These are phyloP conservation scores for Polygonum aviculare DNA, from an alignment of 148 eudicot genomes.

Conservation along the genomic window DNA sequence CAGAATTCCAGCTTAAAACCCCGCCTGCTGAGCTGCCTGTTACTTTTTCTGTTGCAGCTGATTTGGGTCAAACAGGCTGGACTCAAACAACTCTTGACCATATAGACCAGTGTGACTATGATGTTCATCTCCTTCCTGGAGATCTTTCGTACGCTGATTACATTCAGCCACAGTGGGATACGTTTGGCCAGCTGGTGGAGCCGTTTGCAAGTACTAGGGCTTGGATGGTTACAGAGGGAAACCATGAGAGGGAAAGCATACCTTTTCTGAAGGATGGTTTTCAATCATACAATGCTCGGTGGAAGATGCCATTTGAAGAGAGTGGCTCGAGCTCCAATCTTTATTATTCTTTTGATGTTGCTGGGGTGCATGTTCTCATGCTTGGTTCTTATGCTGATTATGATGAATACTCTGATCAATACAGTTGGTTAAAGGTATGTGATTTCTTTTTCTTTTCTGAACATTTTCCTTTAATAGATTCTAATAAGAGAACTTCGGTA, in stretches of 20 bases:
- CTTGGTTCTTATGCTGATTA: conserved; percentile 89
- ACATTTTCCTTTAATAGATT: too few relatives aligned
- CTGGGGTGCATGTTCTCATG: conserved; percentile 80
- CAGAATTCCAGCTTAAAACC: conserved; percentile 69
- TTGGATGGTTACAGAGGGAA: conserved; percentile 98
- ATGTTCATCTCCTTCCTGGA: conserved; percentile 81
- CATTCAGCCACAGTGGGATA: conserved; percentile 75
- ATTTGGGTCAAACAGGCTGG: conserved; percentile 96
- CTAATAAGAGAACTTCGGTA: neutral
- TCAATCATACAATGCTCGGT: conserved; percentile 75
- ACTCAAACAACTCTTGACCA: conserved; percentile 84
- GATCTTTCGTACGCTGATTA: conserved; percentile 93
- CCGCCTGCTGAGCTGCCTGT: conserved; percentile 82
- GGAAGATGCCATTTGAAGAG: conserved; percentile 97
- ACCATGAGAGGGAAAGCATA: conserved; percentile 83
- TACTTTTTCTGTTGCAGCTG: conserved; percentile 88
- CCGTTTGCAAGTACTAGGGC: conserved; percentile 93
- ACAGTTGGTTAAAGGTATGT: conserved; percentile 80
- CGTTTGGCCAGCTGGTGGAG: conserved; percentile 80
- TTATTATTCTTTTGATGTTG: conserved; percentile 90
- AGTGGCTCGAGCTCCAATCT: conserved; percentile 89
- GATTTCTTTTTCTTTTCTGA: neutral
- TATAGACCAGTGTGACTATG: conserved; percentile 69
- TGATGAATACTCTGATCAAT: conserved; percentile 79
- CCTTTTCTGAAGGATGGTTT: conserved; percentile 53